phyloP scores from a whole-genome alignment of 495 filamentous ascomycete species.

The Cairneyella variabilis region DNA sequence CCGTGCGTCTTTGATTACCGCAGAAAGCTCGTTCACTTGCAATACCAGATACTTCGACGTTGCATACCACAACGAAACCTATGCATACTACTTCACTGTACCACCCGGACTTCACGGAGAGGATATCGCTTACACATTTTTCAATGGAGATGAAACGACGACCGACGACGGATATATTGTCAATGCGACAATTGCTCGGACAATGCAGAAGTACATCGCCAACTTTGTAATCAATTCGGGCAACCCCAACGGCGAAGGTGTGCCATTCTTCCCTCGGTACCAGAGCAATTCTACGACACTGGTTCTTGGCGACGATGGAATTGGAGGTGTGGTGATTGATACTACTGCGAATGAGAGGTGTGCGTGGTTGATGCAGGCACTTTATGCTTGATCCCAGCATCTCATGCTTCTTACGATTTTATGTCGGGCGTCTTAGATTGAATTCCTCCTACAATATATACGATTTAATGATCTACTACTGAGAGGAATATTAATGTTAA shows the following conservation, averaged over 20 bases:
- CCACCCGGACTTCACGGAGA: constrained; percentile 51
- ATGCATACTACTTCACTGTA: constrained; percentile 58
- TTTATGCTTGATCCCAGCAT: no score
- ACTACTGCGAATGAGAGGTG: constrained; percentile 29
- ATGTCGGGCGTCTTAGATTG: no score
- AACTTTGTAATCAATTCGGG: constrained; percentile 43
- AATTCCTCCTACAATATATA: no score
- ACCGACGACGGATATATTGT: constrained; percentile 29
- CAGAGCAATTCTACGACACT: constrained; percentile 14
- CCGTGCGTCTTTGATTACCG: constrained; percentile 30
- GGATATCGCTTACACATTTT: constrained; percentile 52
- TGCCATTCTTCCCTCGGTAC: constrained; percentile 18
- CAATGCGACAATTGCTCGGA: constrained; percentile 43
- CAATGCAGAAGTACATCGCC: constrained; percentile 58
- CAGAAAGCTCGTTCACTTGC: constrained; percentile 46
- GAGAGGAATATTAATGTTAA: no score
- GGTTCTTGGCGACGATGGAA: constrained; percentile 12
- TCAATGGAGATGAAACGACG: constrained; percentile 40
- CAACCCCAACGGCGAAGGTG: constrained; percentile 22
- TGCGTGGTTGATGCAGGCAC: constrained; percentile 42
- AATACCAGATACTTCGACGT: constrained; percentile 40
- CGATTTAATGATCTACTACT: no score
- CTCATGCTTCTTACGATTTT: no score
- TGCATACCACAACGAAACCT: constrained; percentile 30
- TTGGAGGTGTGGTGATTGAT: constrained; percentile 16